These are phyloP conservation scores for Cladochytrium tenue DNA, from an alignment of 371 early-diverging fungal species.

Conservation along the genomic window DNA sequence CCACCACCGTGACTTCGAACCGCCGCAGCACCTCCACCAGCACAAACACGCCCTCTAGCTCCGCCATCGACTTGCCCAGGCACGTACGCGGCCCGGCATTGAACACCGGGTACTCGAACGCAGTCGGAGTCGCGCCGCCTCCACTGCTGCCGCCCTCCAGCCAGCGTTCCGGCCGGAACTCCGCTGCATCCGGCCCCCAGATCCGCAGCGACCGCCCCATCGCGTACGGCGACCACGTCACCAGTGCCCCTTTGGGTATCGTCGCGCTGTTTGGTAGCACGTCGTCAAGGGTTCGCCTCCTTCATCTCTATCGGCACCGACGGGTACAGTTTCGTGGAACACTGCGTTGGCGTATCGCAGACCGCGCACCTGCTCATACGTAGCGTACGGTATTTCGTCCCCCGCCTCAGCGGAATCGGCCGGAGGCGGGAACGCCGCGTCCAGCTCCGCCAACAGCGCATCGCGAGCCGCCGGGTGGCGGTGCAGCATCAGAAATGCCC, in stretches of 20 bases:
- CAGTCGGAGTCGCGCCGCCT: conserved; percentile 23
- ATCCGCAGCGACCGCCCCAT: conserved; percentile 57
- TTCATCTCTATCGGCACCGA: conserved; percentile 71
- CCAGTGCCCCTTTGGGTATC: conserved; percentile 55
- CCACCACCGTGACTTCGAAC: conserved; percentile 21
- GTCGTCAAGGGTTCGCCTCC: conserved; percentile 66
- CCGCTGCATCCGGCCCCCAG: conserved; percentile 66
- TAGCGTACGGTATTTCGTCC: conserved; percentile 14
- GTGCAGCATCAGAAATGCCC: conserved; percentile 60
- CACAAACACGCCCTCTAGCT: conserved; percentile 32
- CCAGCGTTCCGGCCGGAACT: conserved; percentile 71
- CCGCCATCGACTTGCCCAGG: conserved; percentile 47
- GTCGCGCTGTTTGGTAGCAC: conserved; percentile 68
- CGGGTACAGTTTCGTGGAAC: conserved; percentile 72
- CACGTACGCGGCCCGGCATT: conserved; percentile 74
- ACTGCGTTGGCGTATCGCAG: conserved; percentile 39
- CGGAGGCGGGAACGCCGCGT: conserved; percentile 18
- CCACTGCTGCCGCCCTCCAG: conserved; percentile 22
- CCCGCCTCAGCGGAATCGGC: background rate
- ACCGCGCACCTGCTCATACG: conserved; percentile 45
- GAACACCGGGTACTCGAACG: conserved; percentile 31
- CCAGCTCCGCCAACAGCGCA: conserved; percentile 52
- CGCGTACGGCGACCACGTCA: conserved; percentile 52
- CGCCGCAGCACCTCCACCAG: conserved; percentile 20
- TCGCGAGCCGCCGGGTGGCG: conserved; percentile 46